Conservation (phyloP, 805 yeast species). For the Diddensiella caesifluorescens region DNA sequence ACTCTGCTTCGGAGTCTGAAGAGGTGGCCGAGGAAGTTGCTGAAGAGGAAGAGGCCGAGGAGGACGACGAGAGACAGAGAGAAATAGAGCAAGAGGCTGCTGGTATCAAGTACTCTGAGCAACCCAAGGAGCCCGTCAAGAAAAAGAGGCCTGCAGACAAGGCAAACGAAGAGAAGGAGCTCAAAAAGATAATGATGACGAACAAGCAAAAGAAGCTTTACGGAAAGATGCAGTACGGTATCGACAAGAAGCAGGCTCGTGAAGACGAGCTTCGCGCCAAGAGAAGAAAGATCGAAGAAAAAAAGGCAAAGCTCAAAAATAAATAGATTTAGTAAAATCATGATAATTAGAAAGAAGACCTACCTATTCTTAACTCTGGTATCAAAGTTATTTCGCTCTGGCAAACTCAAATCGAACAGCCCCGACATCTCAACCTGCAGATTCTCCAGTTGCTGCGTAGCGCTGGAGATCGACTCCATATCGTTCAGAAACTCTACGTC, state of each 20-base stretch:
- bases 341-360: too few relatives aligned
- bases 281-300: constrained; percentile 40
- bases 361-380: constrained; percentile 47
- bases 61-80: constrained; percentile 54
- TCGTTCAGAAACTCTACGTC: constrained; percentile 70
- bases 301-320: constrained; percentile 15
- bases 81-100: constrained; percentile 88
- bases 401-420: constrained; percentile 61
- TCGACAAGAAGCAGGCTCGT: constrained; percentile 74
- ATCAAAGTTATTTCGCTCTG: constrained; percentile 79
- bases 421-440: constrained; percentile 65
- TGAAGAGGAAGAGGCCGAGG: constrained; percentile 35
- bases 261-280: constrained; percentile 66
- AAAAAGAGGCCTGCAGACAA: constrained; percentile 45
- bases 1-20: constrained; percentile 46
- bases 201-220: constrained; percentile 92
- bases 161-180: constrained; percentile 73
- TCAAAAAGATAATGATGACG: constrained; percentile 95
- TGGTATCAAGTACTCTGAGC: constrained; percentile 72
- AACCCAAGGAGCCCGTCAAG: constrained; percentile 30
- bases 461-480: constrained; percentile 61
- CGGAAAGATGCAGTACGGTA: constrained; percentile 91
- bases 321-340: not conserved
- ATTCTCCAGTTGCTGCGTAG: constrained; percentile 54
- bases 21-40: constrained; percentile 50